Conservation (phyloP, 768 basidiomycete genomes). For the Boletus tylopilopsis region DNA sequence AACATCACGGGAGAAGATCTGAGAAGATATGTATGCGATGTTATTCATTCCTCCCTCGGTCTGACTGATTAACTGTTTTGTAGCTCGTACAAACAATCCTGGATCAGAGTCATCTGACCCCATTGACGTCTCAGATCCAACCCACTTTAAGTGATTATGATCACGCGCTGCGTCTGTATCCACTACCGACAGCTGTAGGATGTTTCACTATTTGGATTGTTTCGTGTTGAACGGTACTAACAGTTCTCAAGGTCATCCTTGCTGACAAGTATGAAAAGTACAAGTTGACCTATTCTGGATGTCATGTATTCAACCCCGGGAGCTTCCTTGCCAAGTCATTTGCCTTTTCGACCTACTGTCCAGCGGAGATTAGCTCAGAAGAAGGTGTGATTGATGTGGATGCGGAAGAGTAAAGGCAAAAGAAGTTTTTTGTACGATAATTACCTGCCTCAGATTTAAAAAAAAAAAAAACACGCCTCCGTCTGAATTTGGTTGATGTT, state of each 20-base stretch:
- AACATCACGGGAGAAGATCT: slow-evolving; percentile 74
- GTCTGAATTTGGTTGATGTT: slow-evolving; percentile 21
- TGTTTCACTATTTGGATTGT: neutral
- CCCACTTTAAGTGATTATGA: slow-evolving; percentile 89
- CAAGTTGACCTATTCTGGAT: slow-evolving; percentile 95
- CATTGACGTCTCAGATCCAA: slow-evolving; percentile 78
- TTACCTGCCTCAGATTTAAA: too few relatives aligned
- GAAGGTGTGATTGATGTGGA: slow-evolving; percentile 54
- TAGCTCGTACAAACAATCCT: slow-evolving; percentile 95
- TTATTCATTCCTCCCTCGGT: neutral
- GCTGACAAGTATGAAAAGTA: slow-evolving; percentile 97
- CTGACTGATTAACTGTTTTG: neutral
- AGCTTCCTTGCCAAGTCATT: slow-evolving; percentile 82
- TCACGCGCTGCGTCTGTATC: slow-evolving; percentile 88
- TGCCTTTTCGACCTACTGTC: slow-evolving; percentile 88
- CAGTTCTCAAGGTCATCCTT: slow-evolving; percentile 68
- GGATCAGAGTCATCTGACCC: slow-evolving; percentile 93
- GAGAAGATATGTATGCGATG: slow-evolving; percentile 74
- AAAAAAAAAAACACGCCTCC: too few relatives aligned
- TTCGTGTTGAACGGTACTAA: slow-evolving; percentile 4
- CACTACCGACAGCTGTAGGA: slow-evolving; percentile 86
- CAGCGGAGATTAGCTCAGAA: slow-evolving; percentile 79
- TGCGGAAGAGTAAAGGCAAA: too few relatives aligned
- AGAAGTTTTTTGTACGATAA: too few relatives aligned
- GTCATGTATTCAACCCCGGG: slow-evolving; percentile 98